Base-by-base conservation (phyloP, 805 yeast species). In the Pichia insulana region DNA sequence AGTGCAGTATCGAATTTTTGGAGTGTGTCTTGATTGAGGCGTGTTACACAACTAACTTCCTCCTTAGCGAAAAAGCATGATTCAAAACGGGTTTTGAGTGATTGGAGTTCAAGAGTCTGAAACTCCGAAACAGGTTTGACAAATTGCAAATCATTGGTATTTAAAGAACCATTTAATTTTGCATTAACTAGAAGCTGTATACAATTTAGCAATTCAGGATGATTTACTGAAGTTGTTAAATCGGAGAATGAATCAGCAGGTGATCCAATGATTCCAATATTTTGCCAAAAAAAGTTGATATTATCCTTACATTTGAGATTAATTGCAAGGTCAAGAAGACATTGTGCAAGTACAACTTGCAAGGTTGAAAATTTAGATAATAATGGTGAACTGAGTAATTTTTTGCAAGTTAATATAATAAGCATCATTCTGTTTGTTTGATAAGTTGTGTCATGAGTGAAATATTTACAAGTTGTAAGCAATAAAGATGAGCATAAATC, bases 301-400 rank as follows among this genome's bases (percentile, higher is more conserved):
- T 48, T 56, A 28, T 50, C 54, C 9, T 34, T n/a, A 18, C 47
- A 39, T 15, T 42, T 30, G 11, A 51, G 51, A 7, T 35, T 32
- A 2, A 57, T 37, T 3, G 54, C 46, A 3, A 57, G 22, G 36
- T 54, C 56, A 47, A 62, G 43, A 20, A 62, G 35, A 2, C 56
- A 46, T 34, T 54, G 56, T 2, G 65, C 50, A 15, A 62, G 35
- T 3, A 50, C 34, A 0, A 54, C 31, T 37, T 62, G 67, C 11
- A 61, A 39, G 1, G 44, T 32, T 1, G 56, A 50, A 20, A 62
- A 57, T 18, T 48, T 50, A 1, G 37, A 13, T 10, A 62, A 42
- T 9, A 58, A 36, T 1, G 58, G 43, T 63, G 64, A 62, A 30
- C 54, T 58, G 5, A 62, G 44, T 9, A 62, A 38, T 4, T 56